Base-by-base conservation (phyloP, 768 basidiomycete genomes). In the Lentinula sp. region DNA sequence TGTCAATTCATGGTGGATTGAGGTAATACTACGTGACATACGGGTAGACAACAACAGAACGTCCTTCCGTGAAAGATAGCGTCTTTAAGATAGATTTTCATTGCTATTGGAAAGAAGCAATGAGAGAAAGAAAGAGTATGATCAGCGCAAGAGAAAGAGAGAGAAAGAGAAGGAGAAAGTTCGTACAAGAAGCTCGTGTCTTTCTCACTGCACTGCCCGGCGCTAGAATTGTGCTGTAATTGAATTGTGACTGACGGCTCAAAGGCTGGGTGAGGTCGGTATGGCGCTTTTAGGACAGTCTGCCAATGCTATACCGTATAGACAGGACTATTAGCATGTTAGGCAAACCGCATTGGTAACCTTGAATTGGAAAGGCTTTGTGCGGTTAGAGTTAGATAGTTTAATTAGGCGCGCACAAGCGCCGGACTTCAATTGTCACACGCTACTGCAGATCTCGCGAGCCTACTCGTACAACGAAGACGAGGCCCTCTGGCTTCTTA, bases 11-110 rank as follows among this genome's bases (percentile, higher is more conserved):
- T 23, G 23, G 23, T 32, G 8, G 37, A 39, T 39, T 8, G 37
- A 39, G 37, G 37, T 13, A n/a, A 49, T 32, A 39, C 6, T 39
- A 46, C 6, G 21, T 32, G 32, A 43, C 87, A 79, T 5, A 86
- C 84, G 32, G 85, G 85, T 62, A 88, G 69, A 64, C 86, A 86
- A 65, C 76, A 86, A 66, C 87, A 88, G 68, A 81, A 87, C 3
- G 74, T 79, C 39, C 65, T 75, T n/a, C 82, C 78, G 31, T 78
- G 79, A 50, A 81, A 78, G 51, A 85, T 70, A 51, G 80, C 70
- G 35, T 75, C 73, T 59, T 72, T 74, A 78, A 74, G 2, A 71
- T 64, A 81, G 80, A 57, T 50, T 57, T 46, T 59, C 39, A 59
- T 62, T 16, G 0, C n/a, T 62, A 62, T 61, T 55, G 63, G 9